phyloP scores from a whole-genome alignment of 208 protist genomes.

The Naegleria gruberi region DNA sequence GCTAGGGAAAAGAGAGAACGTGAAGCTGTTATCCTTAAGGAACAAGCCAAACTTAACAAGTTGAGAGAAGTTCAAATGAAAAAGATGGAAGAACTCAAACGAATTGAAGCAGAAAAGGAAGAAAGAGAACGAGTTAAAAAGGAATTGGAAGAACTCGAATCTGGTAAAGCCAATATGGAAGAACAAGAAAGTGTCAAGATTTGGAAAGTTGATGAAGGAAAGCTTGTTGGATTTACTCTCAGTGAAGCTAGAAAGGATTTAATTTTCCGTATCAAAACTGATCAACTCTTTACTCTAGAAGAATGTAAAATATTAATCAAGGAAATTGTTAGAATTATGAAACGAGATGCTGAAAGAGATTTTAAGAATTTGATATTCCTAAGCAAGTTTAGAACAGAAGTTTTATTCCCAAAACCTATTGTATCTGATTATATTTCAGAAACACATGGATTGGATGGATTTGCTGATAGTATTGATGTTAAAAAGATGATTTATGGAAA shows the following conservation, averaged over 20 bases:
- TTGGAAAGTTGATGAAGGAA: not conserved
- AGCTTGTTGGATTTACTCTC: not conserved
- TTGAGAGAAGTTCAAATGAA: not conserved
- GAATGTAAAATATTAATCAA: conserved; percentile 20
- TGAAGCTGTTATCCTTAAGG: not conserved
- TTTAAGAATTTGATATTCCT: conserved; percentile 19
- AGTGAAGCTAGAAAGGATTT: not conserved
- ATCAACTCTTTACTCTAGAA: conserved; percentile 10
- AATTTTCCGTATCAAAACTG: not conserved
- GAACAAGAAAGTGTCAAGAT: not conserved
- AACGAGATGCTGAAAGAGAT: conserved; percentile 5
- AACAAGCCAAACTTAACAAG: not conserved
- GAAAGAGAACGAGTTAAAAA: not conserved
- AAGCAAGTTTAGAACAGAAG: not conserved
- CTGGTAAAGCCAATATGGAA: not conserved
- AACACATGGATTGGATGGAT: conserved; percentile 8
- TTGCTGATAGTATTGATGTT: not conserved
- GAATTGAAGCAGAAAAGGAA: not conserved
- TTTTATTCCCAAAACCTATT: conserved; percentile 11
- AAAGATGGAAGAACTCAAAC: not conserved
- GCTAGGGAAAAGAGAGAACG: not conserved
- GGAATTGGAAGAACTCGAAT: not conserved
- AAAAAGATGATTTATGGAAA: not conserved
- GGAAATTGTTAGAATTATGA: conserved; percentile 14
- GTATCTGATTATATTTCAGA: not conserved